Evolutionary conservation across 176 grass and related monocot genomes (phyloP).

Genomic region (Carex scoparia): DNA sequence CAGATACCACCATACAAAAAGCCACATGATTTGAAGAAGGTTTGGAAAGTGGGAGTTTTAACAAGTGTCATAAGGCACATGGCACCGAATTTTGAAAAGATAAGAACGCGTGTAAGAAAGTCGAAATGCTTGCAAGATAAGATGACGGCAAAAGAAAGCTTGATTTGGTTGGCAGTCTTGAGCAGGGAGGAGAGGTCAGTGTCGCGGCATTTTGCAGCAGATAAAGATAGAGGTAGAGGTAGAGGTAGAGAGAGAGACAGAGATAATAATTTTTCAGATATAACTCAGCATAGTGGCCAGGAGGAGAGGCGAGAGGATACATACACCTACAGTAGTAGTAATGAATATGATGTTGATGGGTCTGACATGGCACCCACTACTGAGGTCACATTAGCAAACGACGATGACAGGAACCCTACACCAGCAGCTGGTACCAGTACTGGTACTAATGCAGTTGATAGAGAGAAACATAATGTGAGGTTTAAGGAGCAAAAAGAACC

Average conservation of each 20-base stretch:
- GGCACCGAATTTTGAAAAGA: constrained; percentile 87
- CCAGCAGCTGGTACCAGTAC: neutral
- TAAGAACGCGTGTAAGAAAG: constrained; percentile 79
- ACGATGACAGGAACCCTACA: constrained; percentile 37
- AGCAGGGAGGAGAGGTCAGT: constrained; percentile 71
- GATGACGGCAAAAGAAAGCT: constrained; percentile 94
- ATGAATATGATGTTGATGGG: constrained; percentile 86
- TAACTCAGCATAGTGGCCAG: constrained; percentile 39
- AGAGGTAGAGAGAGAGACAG: constrained; percentile 13
- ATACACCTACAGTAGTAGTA: constrained; percentile 34
- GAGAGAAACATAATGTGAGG: neutral
- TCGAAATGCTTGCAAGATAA: constrained; percentile 99
- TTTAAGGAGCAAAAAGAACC: neutral
- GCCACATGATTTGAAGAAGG: constrained; percentile 95
- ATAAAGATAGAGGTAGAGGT: neutral
- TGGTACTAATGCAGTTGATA: neutral
- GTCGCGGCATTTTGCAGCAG: neutral
- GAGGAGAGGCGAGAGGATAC: neutral
- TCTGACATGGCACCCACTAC: constrained; percentile 42
- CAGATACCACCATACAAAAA: constrained; percentile 80
- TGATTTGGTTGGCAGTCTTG: constrained; percentile 81
- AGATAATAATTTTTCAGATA: constrained; percentile 56
- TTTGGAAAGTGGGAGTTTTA: constrained; percentile 98
- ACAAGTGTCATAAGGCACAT: constrained; percentile 92
- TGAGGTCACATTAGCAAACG: constrained; percentile 49